Evolutionary conservation across 1,284 basidiomycete genomes (phyloP).

Genomic region (Omphalotus olearius): DNA sequence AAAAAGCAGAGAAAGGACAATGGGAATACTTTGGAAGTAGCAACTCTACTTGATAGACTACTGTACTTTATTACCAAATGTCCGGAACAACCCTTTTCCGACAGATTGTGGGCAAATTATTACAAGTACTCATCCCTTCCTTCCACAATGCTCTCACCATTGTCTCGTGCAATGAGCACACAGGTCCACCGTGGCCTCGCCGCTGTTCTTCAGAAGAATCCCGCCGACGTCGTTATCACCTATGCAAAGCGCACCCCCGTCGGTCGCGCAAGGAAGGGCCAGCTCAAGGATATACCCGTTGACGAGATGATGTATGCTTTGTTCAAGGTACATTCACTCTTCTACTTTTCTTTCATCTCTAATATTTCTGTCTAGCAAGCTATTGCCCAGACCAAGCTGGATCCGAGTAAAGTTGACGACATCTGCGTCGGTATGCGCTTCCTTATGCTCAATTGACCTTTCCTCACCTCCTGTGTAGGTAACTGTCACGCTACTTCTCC

Average conservation of each 20-base stretch:
- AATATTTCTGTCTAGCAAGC: constrained; percentile 29
- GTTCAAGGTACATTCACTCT: constrained; percentile 48
- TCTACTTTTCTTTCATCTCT: background rate
- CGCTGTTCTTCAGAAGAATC: constrained; percentile 58
- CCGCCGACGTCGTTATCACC: constrained; percentile 83
- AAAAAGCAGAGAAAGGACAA: constrained; percentile 77
- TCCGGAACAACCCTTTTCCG: background rate
- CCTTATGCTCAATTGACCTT: background rate
- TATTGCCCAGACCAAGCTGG: constrained; percentile 37
- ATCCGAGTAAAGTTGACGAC: constrained; percentile 65
- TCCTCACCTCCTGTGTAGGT: constrained; percentile 35
- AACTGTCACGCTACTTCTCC: constrained; percentile 87
- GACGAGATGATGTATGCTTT: constrained; percentile 70
- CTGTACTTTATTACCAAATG: background rate
- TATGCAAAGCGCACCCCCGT: constrained; percentile 80
- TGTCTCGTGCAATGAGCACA: constrained; percentile 41
- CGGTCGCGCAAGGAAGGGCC: constrained; percentile 76
- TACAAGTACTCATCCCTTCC: background rate
- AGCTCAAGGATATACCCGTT: constrained; percentile 71
- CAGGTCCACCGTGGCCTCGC: constrained; percentile 37
- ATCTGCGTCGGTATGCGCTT: constrained; percentile 67
- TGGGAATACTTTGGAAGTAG: constrained; percentile 76
- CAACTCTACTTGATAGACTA: constrained; percentile 21
- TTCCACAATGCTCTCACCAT: constrained; percentile 3
- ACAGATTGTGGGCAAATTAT: background rate